Percentiles rank a stretch among this genome's conserved stretches.
phyloP scores from a whole-genome alignment of 169 alveolate species.

The Plasmodium vinckei region DNA sequence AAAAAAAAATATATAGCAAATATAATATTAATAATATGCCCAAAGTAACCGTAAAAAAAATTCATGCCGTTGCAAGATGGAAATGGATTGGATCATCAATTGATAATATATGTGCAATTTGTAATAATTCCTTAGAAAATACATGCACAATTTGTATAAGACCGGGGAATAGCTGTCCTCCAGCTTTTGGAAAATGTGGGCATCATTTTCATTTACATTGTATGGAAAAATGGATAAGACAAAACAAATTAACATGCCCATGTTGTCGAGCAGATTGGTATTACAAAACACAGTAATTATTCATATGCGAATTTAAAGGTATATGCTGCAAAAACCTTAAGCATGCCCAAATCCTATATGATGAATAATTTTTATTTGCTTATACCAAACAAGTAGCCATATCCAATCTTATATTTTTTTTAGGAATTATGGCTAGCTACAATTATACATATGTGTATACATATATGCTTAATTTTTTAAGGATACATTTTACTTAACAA shows the following conservation, averaged over 20 bases:
- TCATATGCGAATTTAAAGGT: not conserved
- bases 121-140: slow-evolving; percentile 85
- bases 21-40: slow-evolving; percentile 47
- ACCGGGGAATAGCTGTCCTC: slow-evolving; percentile 89
- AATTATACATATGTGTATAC: too few relatives aligned
- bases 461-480: too few relatives aligned
- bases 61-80: slow-evolving; percentile 87
- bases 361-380: too few relatives aligned
- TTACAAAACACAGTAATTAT: slow-evolving; percentile 46
- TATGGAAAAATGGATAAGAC: slow-evolving; percentile 85
- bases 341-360: too few relatives aligned
- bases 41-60: slow-evolving; percentile 83
- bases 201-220: slow-evolving; percentile 88
- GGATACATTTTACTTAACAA: too few relatives aligned
- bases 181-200: slow-evolving; percentile 88
- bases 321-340: too few relatives aligned
- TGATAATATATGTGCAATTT: slow-evolving; percentile 87
- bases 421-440: too few relatives aligned
- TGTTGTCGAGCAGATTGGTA: slow-evolving; percentile 75
- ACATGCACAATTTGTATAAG: slow-evolving; percentile 86
- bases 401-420: too few relatives aligned
- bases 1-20: slow-evolving; percentile 1
- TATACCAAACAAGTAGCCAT: too few relatives aligned
- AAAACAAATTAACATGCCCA: slow-evolving; percentile 65
- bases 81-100: slow-evolving; percentile 83